Evolutionary conservation across 2,329 filamentous ascomycete genomes (phyloP), one percentile per base, ranked within the genome.

Genomic region (Diaporthe aspalathi): DNA sequence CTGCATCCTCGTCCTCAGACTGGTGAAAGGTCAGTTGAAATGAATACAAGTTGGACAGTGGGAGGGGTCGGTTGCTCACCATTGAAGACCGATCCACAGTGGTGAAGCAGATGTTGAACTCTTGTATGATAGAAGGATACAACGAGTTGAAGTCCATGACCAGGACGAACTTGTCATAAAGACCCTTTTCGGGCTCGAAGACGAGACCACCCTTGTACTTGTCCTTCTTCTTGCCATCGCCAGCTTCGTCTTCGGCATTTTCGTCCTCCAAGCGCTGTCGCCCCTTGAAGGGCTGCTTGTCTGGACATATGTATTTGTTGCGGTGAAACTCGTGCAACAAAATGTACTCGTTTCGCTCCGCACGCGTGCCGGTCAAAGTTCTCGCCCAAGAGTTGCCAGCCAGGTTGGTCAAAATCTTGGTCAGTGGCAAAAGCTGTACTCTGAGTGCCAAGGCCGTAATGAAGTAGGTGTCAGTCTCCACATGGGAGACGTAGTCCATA

Each of bases 141-240:
- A 99, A 86, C 77, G 95, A 98, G 88, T 99, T 99, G 86, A 99
- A 99, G 86, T 99, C 96, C 97, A 99, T 99, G 81, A 99, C 97
- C 70, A 99, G 89, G 68, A 99, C 93, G 81, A 97, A 98, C 83
- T 97, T 97, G 87, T 99, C 96, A 79, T 99, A 99, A 5, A 99
- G 88, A 22, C 97, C 96, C 81, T 95, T 98, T 80, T 98, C 95
- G 5, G 96, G 96, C 81, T 99, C 96, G 77, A 99, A 98, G 70
- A 99, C 96, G 40, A 99, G 90, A 86, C 97, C 96, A 79, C 96
- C 96, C 85, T 99, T 98, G 86, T 93, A 99, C 82, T 98, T 99
- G 84, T 99, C 97, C 82, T 98, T 99, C 87, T 98, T 99, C 84
- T 98, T 99, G 72, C 88, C 89, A 74, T 94, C 93, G 11, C 86